phyloP scores from a whole-genome alignment of 805 yeast genomes.

The Sugiyamaella valdiviana region DNA sequence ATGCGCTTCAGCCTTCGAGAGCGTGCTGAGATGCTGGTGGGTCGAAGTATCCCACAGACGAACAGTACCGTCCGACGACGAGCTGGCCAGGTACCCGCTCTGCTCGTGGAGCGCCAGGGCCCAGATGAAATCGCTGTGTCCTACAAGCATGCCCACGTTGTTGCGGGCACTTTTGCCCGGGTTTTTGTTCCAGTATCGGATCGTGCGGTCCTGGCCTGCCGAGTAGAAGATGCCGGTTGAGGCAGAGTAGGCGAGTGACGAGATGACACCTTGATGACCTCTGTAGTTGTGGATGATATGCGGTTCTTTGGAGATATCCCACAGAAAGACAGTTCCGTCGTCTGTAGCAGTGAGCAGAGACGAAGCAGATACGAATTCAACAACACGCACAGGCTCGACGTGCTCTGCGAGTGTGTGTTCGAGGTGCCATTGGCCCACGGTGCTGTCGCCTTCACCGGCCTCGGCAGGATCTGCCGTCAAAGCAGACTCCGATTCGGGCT shows the following conservation, averaged over 20 bases:
- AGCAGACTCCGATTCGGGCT: background rate
- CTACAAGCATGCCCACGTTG: conserved; percentile 12
- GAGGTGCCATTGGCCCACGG: background rate
- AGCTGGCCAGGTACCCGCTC: conserved; percentile 16
- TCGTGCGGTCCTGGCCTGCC: conserved; percentile 19
- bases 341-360: conserved; percentile 18
- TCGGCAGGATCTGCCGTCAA: background rate
- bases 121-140: conserved; percentile 16
- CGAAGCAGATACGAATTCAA: background rate
- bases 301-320: conserved; percentile 12
- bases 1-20: conserved; percentile 4
- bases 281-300: conserved; percentile 9
- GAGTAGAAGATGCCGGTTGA: conserved; percentile 16
- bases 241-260: conserved; percentile 15
- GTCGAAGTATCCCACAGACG: conserved; percentile 18
- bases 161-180: conserved; percentile 1
- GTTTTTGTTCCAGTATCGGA: conserved; percentile 18
- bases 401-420: background rate
- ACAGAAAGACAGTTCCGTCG: conserved; percentile 20
- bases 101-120: conserved; percentile 17
- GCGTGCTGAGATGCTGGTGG: conserved; percentile 5
- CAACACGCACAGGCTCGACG: background rate
- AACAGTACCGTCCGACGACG: conserved; percentile 22
- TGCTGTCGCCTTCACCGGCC: background rate
- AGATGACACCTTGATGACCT: conserved; percentile 19